Conservation (phyloP, 352 stramenopile genomes). For the Aphanomyces invadans region DNA sequence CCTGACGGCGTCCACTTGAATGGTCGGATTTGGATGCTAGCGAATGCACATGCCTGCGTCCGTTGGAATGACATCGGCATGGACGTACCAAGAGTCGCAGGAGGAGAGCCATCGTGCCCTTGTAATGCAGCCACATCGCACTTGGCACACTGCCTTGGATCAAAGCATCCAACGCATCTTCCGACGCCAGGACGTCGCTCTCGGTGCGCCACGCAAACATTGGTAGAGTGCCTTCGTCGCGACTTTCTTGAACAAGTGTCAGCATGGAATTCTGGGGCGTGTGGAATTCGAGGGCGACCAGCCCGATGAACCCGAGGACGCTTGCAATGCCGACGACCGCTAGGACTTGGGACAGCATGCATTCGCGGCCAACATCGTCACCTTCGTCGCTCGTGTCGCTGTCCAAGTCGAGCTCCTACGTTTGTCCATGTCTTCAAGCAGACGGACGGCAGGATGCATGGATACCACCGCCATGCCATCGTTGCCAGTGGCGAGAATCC, state of each 20-base stretch:
- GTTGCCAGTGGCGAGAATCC: neutral
- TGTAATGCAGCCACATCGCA: no score
- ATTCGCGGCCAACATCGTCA: constrained; percentile 1
- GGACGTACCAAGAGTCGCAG: neutral
- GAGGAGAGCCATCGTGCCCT: constrained; percentile 6
- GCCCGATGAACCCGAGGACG: constrained; percentile 2
- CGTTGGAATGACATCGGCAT: neutral
- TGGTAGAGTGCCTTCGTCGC: neutral
- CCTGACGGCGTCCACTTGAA: neutral
- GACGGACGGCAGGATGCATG: no score
- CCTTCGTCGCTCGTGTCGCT: constrained; percentile 3
- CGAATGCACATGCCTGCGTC: neutral
- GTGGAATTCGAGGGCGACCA: neutral
- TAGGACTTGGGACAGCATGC: constrained; percentile 12
- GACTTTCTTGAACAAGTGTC: neutral
- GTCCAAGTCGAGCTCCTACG: no score
- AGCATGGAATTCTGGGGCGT: no score
- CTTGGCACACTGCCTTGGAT: no score
- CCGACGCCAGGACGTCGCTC: neutral
- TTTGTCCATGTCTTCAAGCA: no score
- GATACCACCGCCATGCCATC: neutral
- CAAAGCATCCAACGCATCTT: neutral
- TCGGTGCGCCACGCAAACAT: neutral
- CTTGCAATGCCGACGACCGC: constrained; percentile 1
- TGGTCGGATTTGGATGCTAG: neutral